Base-by-base conservation (phyloP, 2,329 filamentous ascomycete genomes). In the Dichotomopilus funicola region DNA sequence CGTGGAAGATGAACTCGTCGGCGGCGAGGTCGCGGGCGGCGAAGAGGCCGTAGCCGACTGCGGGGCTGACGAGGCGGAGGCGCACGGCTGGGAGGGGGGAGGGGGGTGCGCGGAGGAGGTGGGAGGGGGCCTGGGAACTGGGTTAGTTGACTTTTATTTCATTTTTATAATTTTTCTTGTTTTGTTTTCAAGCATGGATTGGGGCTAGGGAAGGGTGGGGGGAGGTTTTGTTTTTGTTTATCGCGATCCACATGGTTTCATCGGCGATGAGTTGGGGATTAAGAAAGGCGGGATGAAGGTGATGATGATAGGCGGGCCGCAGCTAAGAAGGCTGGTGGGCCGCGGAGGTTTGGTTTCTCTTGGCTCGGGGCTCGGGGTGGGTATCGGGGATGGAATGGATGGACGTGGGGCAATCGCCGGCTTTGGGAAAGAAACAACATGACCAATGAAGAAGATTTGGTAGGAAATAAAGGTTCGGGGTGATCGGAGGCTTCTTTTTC, bases 31-130 rank as follows among this genome's bases (percentile, higher is more conserved):
- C 48, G 13, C 62, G 61, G n/a, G 62, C 56, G 6, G 68, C 67
- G 49, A 65, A 68, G 49, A 70, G 62, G 47, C 67, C 65, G 47
- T 66, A 66, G 47, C 67, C 67, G 5, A 70, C 51, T 12, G 49
- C 37, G 1, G 59, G 50, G 57, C 61, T 59, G 36, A 63, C 56
- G 34, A 63, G 45, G 40, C 50, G 56, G 34, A 65, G 34, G 7
- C 51, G 46, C 1, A 65, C 57, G 11, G 60, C 61, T 6, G 58
- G 52, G 2, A 38, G 38, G 48, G 60, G 19, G 35, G 46, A 36
- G 8, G 63, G 63, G 0, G 61, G 53, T 8, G 33, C 35, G 41
- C 40, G 3, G 6, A 59, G 53, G 43, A 53, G 40, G 6, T 40
- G 37, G 0, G 49, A 7, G 5, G 62, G 62, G 10, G 59, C 10